Conservation (phyloP, 2,329 filamentous ascomycete species). For the Neoarthrinium moseri region DNA sequence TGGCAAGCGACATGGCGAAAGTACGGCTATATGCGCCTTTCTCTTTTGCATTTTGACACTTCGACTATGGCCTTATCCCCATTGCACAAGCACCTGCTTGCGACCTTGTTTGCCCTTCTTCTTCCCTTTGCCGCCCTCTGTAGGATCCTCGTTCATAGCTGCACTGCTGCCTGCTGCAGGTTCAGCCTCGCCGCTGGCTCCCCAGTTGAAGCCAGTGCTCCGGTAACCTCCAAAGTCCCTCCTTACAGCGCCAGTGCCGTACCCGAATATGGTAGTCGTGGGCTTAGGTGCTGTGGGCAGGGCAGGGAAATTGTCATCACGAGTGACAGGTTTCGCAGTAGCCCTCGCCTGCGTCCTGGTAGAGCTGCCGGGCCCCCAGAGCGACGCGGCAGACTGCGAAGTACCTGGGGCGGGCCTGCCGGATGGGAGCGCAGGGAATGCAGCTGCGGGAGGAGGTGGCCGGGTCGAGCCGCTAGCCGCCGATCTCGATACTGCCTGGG, state of each 20-base stretch:
- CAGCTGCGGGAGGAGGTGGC: slow-evolving; percentile 15
- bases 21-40: no score
- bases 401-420: slow-evolving; percentile 9
- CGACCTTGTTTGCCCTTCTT: slow-evolving; percentile 6
- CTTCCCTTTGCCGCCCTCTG: neutral
- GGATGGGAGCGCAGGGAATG: slow-evolving; percentile 29
- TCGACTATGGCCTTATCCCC: neutral
- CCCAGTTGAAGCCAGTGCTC: slow-evolving; percentile 56
- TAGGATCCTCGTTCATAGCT: neutral
- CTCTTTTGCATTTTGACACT: no score
- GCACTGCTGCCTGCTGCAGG: neutral
- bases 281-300: slow-evolving; percentile 76
- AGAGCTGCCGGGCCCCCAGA: slow-evolving; percentile 20
- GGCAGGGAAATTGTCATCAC: slow-evolving; percentile 73
- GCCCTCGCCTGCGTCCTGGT: neutral
- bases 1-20: no score
- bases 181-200: slow-evolving; percentile 23
- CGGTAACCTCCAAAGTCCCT: slow-evolving; percentile 46
- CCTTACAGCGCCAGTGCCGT: slow-evolving; percentile 54
- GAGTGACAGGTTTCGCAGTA: slow-evolving; percentile 19
- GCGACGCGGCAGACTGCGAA: slow-evolving; percentile 16
- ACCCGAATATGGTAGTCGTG: slow-evolving; percentile 60
- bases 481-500: slow-evolving; percentile 16
- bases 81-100: neutral
- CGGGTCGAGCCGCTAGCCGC: slow-evolving; percentile 9